Percentiles rank a stretch among this genome's conserved stretches.
These are phyloP conservation scores for Wickerhamomyces strasburgensis DNA, from an alignment of 805 yeast species.

Conservation along the genomic window DNA sequence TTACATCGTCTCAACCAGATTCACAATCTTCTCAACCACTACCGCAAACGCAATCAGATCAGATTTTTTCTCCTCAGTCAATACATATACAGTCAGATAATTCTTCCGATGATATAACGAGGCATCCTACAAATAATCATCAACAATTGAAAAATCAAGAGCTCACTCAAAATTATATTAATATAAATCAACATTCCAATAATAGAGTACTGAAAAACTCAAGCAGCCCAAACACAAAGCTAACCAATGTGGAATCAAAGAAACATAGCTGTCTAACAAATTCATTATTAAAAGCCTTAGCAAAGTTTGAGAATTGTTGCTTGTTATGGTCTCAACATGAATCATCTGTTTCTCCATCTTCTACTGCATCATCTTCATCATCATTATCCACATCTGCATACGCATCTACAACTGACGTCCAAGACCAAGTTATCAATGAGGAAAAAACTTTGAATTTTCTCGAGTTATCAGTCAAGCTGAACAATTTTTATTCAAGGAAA, in stretches of 20 bases:
- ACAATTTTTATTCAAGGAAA: constrained; percentile 16
- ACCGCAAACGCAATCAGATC: neutral
- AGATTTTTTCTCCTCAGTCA: neutral
- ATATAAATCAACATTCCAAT: neutral
- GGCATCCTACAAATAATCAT: neutral
- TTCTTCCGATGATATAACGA: neutral
- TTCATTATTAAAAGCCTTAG: constrained; percentile 19
- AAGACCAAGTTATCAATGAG: constrained; percentile 8
- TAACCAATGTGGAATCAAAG: too few species aligned
- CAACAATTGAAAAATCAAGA: neutral
- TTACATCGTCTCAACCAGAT: constrained; percentile 4
- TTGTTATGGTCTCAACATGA: constrained; percentile 1
- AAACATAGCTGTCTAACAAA: constrained; percentile 10
- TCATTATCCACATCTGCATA: too few species aligned
- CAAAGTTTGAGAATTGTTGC: constrained; percentile 19
- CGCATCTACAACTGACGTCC: constrained; percentile 1
- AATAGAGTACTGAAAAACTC: too few species aligned
- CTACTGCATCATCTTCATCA: too few species aligned
- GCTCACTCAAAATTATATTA: neutral
- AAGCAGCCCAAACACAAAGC: too few species aligned
- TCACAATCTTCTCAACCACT: neutral
- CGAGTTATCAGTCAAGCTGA: constrained; percentile 15
- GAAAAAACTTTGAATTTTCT: constrained; percentile 14
- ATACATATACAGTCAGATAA: neutral
- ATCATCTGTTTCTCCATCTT: too few species aligned